Conservation (phyloP, 2,329 filamentous ascomycete species). For the Ascomycota sp. region DNA sequence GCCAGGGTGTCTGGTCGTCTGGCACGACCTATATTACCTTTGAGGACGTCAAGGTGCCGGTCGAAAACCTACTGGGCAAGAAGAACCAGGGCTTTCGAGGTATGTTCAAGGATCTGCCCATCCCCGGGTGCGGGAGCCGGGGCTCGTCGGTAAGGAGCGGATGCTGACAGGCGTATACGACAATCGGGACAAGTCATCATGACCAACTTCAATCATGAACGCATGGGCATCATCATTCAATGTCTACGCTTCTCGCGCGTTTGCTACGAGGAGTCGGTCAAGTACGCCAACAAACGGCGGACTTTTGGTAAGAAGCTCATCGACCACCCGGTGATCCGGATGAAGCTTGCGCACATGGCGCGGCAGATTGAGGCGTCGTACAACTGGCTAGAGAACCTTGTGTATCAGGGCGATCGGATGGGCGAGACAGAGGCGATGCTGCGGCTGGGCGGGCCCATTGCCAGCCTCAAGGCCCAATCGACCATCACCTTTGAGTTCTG, state of each 20-base stretch:
- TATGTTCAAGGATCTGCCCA: background rate
- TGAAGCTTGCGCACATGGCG: conserved; percentile 96
- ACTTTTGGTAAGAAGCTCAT: conserved; percentile 95
- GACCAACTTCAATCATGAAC: conserved; percentile 99
- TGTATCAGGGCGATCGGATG: conserved; percentile 88
- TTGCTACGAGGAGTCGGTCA: conserved; percentile 88
- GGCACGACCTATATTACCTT: conserved; percentile 96
- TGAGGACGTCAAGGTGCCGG: conserved; percentile 95
- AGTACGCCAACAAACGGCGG: conserved; percentile 89
- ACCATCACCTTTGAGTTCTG: conserved; percentile 96
- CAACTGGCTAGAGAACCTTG: conserved; percentile 85
- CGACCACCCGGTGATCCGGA: conserved; percentile 86
- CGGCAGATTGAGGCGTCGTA: conserved; percentile 94
- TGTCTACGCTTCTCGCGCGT: conserved; percentile 86
- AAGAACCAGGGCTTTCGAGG: conserved; percentile 87
- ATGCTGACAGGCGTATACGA: conserved; percentile 5
- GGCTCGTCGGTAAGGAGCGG: background rate
- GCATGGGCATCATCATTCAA: conserved; percentile 96
- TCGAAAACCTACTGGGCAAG: conserved; percentile 96
- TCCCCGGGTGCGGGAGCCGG: no score
- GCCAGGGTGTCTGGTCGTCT: conserved; percentile 86
- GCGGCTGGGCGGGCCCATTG: conserved; percentile 82
- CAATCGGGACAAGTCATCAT: conserved; percentile 45
- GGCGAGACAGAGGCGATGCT: conserved; percentile 87
- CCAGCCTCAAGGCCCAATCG: conserved; percentile 76